Conservation (phyloP, 129 eudicot species). For the Artemisia argyi region DNA sequence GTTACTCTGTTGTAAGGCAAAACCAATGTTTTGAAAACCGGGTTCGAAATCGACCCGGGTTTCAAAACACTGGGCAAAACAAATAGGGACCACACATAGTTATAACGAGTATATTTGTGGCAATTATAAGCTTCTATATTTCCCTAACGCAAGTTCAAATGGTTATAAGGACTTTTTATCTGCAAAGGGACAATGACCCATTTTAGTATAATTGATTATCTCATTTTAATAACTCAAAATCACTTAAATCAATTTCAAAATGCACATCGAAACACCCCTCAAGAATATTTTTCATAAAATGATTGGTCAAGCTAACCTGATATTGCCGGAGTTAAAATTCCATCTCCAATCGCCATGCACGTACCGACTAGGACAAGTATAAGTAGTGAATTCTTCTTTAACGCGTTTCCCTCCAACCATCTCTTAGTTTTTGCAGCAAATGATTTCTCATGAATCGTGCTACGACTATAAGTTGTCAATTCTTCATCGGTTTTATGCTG, state of each 20-base stretch:
- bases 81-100: no score
- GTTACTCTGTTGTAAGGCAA: neutral
- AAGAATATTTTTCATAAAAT: neutral
- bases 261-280: neutral
- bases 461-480: slow-evolving; percentile 92
- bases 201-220: neutral
- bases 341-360: slow-evolving; percentile 94
- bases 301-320: slow-evolving; percentile 55
- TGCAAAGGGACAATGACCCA: neutral
- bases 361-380: slow-evolving; percentile 87
- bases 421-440: slow-evolving; percentile 85
- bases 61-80: no score
- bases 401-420: slow-evolving; percentile 78
- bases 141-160: no score
- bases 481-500: slow-evolving; percentile 93
- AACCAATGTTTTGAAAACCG: no score
- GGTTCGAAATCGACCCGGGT: no score
- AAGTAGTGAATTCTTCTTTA: slow-evolving; percentile 76
- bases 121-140: no score
- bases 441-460: slow-evolving; percentile 67
- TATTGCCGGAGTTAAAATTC: slow-evolving; percentile 95
- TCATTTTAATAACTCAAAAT: neutral
- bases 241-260: neutral
- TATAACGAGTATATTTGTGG: neutral
- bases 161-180: no score